A percentile compares a stretch with the other conserved stretches of the same genome.
Conservation (phyloP, 306 rosid species). For the Inga oerstediana region DNA sequence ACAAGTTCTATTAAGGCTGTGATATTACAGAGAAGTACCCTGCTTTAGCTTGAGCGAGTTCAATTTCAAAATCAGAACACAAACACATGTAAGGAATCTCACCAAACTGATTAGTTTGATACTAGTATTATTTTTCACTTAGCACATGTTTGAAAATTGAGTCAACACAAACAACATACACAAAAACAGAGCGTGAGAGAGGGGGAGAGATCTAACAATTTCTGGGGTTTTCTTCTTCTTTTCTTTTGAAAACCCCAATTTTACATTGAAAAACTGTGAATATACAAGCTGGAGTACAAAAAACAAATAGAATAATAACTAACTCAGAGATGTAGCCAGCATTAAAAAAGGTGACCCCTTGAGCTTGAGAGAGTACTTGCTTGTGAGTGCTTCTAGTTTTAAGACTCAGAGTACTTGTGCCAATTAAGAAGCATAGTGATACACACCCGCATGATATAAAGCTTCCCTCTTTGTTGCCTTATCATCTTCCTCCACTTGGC, state of each 20-base stretch:
- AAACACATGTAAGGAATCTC: background rate
- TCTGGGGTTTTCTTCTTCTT: background rate
- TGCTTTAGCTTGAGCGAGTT: background rate
- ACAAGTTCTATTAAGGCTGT: background rate
- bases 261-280: constrained; percentile 20
- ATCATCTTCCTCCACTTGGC: constrained; percentile 72
- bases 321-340: constrained; percentile 24
- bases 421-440: constrained; percentile 83
- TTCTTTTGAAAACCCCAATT: constrained; percentile 1
- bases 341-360: constrained; percentile 12
- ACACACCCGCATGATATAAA: constrained; percentile 79
- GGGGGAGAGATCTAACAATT: background rate
- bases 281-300: constrained; percentile 5
- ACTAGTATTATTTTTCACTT: constrained; percentile 5
- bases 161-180: constrained; percentile 25
- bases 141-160: constrained; percentile 32
- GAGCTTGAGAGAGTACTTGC: background rate
- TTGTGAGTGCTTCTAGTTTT: constrained; percentile 28
- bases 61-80: constrained; percentile 23
- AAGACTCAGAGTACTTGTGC: constrained; percentile 68
- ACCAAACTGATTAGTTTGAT: background rate
- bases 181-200: constrained; percentile 2
- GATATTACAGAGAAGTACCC: background rate
- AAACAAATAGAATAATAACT: background rate
- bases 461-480: constrained; percentile 76